phyloP scores from a whole-genome alignment of 2,329 filamentous ascomycete species.

The Aspergillus melleus region DNA sequence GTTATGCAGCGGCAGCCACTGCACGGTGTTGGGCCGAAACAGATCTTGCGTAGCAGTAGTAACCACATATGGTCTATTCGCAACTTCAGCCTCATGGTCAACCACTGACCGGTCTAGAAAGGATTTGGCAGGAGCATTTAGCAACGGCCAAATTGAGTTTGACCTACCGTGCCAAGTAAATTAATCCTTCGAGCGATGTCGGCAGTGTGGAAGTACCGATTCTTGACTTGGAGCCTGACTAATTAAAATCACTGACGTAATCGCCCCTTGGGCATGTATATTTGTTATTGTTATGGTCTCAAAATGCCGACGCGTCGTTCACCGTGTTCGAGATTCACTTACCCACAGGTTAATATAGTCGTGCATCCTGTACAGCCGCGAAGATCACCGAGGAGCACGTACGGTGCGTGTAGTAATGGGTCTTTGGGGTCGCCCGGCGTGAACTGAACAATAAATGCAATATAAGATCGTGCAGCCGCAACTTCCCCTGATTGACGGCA shows the following conservation, averaged over 20 bases:
- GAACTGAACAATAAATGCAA: no score
- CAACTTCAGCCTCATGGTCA: background rate
- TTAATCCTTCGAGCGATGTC: background rate
- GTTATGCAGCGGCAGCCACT: background rate
- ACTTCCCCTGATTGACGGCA: no score
- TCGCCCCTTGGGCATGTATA: background rate
- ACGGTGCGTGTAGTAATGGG: no score
- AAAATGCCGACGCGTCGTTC: background rate
- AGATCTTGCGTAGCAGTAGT: no score
- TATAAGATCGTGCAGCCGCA: no score
- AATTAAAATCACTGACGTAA: background rate
- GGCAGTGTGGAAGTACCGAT: background rate
- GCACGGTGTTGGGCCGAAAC: no score
- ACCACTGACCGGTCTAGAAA: background rate
- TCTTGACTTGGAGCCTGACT: background rate
- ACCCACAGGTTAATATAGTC: background rate
- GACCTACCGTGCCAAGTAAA: background rate
- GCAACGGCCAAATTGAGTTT: background rate
- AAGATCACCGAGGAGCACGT: background rate
- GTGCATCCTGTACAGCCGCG: background rate
- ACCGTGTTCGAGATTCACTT: background rate
- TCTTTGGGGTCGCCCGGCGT: no score
- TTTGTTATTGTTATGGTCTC: background rate
- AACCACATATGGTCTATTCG: background rate
- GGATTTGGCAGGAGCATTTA: background rate